These are phyloP conservation scores for Citrus maxima DNA, from an alignment of 345 rosid species.

Conservation along the genomic window DNA sequence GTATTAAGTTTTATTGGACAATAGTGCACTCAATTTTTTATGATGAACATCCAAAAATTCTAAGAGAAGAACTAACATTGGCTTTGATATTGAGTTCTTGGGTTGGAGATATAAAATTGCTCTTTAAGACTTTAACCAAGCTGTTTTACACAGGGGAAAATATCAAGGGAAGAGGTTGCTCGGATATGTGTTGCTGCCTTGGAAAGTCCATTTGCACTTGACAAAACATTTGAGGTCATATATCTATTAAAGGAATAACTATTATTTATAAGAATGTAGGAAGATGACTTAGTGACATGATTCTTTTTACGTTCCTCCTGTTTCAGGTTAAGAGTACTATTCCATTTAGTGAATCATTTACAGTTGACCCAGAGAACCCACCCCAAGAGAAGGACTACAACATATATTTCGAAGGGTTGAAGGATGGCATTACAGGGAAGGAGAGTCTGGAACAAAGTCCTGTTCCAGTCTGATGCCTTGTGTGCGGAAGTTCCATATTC, in stretches of 20 bases:
- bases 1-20: slow-evolving; percentile 30
- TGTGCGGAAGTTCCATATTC: background rate
- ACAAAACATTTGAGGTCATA: slow-evolving; percentile 89
- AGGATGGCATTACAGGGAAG: slow-evolving; percentile 81
- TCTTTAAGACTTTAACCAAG: background rate
- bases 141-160: slow-evolving; percentile 57
- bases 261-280: background rate
- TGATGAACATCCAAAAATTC: background rate
- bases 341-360: slow-evolving; percentile 88
- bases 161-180: slow-evolving; percentile 94
- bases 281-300: background rate
- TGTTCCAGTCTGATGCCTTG: slow-evolving; percentile 40
- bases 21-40: background rate
- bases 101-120: background rate
- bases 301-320: background rate
- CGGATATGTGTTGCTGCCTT: slow-evolving; percentile 79
- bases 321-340: slow-evolving; percentile 81
- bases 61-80: background rate
- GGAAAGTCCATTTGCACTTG: slow-evolving; percentile 69
- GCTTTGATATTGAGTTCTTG: background rate
- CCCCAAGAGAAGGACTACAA: slow-evolving; percentile 86
- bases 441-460: slow-evolving; percentile 62
- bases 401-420: slow-evolving; percentile 60
- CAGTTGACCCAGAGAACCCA: slow-evolving; percentile 83
- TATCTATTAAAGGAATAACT: background rate